Evolutionary conservation across 371 early-diverging fungal genomes (phyloP).

Genomic region (Batkoa obscura): DNA sequence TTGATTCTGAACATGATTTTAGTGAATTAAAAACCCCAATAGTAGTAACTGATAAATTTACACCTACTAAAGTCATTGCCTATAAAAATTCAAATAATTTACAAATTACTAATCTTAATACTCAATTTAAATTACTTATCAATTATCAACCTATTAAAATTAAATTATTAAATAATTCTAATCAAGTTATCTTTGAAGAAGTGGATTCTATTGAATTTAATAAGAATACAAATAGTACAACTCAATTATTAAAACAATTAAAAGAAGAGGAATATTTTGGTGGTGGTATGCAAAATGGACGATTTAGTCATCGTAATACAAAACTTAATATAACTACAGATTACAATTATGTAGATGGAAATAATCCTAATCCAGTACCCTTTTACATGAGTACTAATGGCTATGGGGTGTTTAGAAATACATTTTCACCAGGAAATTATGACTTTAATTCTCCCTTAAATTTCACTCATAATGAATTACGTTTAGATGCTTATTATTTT

Average conservation of each 20-base stretch:
- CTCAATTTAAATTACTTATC: background rate
- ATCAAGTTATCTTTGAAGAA: background rate
- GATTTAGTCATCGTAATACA: background rate
- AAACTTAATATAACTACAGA: background rate
- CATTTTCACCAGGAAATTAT: background rate
- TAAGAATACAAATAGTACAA: background rate
- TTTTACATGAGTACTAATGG: background rate
- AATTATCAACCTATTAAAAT: background rate
- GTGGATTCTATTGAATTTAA: background rate
- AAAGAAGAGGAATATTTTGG: background rate
- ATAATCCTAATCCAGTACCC: background rate
- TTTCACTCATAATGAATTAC: background rate
- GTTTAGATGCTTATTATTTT: slow-evolving; percentile 1
- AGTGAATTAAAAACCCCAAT: background rate
- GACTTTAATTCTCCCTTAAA: background rate
- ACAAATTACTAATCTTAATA: background rate
- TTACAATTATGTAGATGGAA: background rate
- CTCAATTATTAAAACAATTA: background rate
- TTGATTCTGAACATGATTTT: background rate
- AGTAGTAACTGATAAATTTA: background rate
- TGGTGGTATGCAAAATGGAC: slow-evolving; percentile 2
- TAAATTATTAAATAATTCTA: background rate
- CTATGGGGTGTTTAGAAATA: background rate
- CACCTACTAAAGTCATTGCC: background rate
- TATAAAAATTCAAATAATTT: background rate